Base-by-base conservation (phyloP, 2,329 filamentous ascomycete genomes). In the Apiospora koreana region DNA sequence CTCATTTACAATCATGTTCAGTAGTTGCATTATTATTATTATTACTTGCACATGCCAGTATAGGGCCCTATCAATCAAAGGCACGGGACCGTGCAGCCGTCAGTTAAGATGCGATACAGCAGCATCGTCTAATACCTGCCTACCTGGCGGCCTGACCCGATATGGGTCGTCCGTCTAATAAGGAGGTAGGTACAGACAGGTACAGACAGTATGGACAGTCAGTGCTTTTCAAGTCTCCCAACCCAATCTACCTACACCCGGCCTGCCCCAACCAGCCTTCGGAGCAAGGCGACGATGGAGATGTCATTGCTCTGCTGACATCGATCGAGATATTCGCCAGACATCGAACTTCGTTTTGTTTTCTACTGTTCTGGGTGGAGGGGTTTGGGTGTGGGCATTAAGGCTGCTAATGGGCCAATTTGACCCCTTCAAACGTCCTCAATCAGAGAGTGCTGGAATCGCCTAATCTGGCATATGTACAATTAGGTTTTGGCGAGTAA, bases 391-490 rank as follows among this genome's bases (percentile, higher is more conserved):
- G 48, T 54, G 50, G 50, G 18, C 50, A 58, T 35, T 21, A 10
- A 21, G 25, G 18, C 48, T 25, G 14, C 25, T 25, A 21, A 58
- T 58, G 25, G 50, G 31, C 50, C 50, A 35, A 25, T 21, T 16
- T 12, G 54, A 23, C 54, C 54, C 54, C 54, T 62, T 62, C 54
- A 62, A 62, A 62, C 54, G 54, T 38, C 54, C 31, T 38, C 54
- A 62, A 62, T 62, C 28, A 62, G 31, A 35, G 48, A 3, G 3
- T 3, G 35, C 35, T 54, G 48, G 23, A 54, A 58, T n/a, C 28
- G 28, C 50, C 50, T 25, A 28, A 54, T 31, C 18, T 28, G 48
- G 25, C 41, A 46, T 46, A 46, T n/a, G 21, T 46, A n/a, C 7
- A 21, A 21, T 58, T 35, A 28, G 54, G 31, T n/a, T 46, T 4